Evolutionary conservation across 2,329 filamentous ascomycete species (phyloP), one percentile per base, ranked within the genome.

Genomic region (Fusarium chuoi): DNA sequence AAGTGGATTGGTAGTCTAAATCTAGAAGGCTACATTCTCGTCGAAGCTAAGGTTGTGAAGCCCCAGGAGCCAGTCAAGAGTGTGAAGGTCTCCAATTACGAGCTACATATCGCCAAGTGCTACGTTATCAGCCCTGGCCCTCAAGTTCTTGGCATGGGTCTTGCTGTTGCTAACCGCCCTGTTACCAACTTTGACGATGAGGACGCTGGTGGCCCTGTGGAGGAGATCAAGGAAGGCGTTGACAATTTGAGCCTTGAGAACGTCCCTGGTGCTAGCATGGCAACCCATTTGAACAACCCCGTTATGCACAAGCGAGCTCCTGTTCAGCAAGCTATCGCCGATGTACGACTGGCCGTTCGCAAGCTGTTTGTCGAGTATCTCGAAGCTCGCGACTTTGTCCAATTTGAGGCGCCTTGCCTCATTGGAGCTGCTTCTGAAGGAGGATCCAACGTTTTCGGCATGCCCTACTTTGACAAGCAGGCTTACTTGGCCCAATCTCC

Each of bases 361-460:
- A 87, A 89, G 70, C 87, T 96, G 18, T 97, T 97, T 83, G 86
- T 88, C 66, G 91, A 95, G 76, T 98, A 95, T 82, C 91, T 98
- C 75, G 88, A 92, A 36, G 60, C 60, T 35, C 67, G 67, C 13
- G 51, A 65, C 14, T 68, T 68, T 39, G 66, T 68, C 46, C 64
- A 94, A 82, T 95, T 98, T 79, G 94, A 98, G 82, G 93, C 95
- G 5, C 95, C 96, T 15, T 96, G 95, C 82, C 87, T 99, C 48
- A 94, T 97, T 62, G 95, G 93, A 56, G 93, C 96, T 20, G 93
- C 96, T 9, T 96, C 94, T 8, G 96, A 99, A 85, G 96, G 96
- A 78, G 96, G 96, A 74, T 91, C 91, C 76, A 97, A 96, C 81
- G 96, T 98, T 45, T 98, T 99, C 83, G 89, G 92, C 77, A 87